These are phyloP conservation scores for Limnanthes douglasii DNA, from an alignment of 345 rosid genomes.

Conservation along the genomic window DNA sequence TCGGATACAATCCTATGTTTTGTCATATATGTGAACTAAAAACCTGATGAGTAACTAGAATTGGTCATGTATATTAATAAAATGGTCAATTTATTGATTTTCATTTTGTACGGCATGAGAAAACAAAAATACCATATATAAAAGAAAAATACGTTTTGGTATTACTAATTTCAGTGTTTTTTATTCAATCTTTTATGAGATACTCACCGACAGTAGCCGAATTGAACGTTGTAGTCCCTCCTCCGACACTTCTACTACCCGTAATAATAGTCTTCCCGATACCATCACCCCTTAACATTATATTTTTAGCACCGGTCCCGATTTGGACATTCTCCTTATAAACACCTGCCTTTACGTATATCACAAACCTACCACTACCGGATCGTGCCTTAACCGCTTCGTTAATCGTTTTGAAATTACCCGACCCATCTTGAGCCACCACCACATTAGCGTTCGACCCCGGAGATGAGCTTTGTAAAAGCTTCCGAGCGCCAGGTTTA, in stretches of 20 bases:
- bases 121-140: no score
- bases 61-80: no score
- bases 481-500: constrained; percentile 53
- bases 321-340: constrained; percentile 59
- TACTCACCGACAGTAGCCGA: constrained; percentile 88
- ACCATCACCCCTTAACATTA: constrained; percentile 84
- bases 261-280: constrained; percentile 56
- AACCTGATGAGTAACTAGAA: no score
- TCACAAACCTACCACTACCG: constrained; percentile 53
- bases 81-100: no score
- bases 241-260: constrained; percentile 77
- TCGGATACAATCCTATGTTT: no score
- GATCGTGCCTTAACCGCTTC: constrained; percentile 39
- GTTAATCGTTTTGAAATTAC: constrained; percentile 42
- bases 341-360: constrained; percentile 57
- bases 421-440: constrained; percentile 89
- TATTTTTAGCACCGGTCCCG: constrained; percentile 29
- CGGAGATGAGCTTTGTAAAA: constrained; percentile 39
- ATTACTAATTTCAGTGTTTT: no score
- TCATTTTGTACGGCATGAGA: no score
- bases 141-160: no score
- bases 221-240: constrained; percentile 68
- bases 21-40: no score
- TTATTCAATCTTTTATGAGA: no score
- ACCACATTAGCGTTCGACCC: constrained; percentile 42